phyloP scores from a whole-genome alignment of 1,284 basidiomycete genomes.

The Ganoderma lucidum region DNA sequence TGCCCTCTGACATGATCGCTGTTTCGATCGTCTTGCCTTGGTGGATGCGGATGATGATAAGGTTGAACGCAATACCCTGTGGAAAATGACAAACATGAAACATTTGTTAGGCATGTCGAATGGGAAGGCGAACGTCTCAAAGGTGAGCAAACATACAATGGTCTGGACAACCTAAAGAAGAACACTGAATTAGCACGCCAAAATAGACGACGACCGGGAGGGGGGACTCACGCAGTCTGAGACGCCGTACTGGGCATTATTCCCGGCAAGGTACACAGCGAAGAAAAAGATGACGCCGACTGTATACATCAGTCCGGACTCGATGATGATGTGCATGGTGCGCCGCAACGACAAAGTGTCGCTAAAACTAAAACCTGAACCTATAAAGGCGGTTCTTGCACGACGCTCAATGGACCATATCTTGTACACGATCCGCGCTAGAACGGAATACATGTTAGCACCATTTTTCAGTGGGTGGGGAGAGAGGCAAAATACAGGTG shows the following conservation, averaged over 20 bases:
- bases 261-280: slow-evolving; percentile 7
- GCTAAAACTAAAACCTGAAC: neutral
- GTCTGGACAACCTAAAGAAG: slow-evolving; percentile 10
- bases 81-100: neutral
- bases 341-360: neutral
- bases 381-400: neutral
- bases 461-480: neutral
- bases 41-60: neutral
- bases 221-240: slow-evolving; percentile 13
- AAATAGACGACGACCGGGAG: neutral
- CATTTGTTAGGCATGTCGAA: too few species aligned
- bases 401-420: neutral
- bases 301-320: slow-evolving; percentile 22
- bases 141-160: slow-evolving; percentile 1
- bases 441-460: neutral
- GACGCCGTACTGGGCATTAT: slow-evolving; percentile 15
- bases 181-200: neutral
- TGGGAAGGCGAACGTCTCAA: too few species aligned
- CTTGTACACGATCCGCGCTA: neutral
- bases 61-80: neutral
- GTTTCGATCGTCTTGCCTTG: neutral
- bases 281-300: slow-evolving; percentile 8
- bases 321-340: slow-evolving; percentile 19
- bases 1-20: neutral
- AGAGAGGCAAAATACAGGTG: slow-evolving; percentile 38